These are phyloP conservation scores for Solanum lycopersicoides DNA, from an alignment of 257 asterid species.

Conservation along the genomic window DNA sequence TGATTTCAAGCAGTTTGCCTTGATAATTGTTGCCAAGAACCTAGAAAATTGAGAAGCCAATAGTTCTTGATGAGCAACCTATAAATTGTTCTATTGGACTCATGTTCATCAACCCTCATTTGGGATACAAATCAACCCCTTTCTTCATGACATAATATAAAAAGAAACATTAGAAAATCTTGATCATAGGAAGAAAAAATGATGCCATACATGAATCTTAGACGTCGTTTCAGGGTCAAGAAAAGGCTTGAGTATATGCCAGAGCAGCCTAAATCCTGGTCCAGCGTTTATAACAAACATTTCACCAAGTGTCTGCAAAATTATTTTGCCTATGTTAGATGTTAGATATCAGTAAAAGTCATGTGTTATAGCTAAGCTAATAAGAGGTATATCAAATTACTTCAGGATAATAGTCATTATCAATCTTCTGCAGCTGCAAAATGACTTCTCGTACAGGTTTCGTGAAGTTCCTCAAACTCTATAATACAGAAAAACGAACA, in stretches of 20 bases:
- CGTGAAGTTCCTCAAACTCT: constrained; percentile 34
- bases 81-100: neutral
- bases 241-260: constrained; percentile 51
- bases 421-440: constrained; percentile 41
- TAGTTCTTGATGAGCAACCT: neutral
- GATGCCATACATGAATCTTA: constrained; percentile 37
- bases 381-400: constrained; percentile 10
- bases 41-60: constrained; percentile 9
- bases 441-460: constrained; percentile 44
- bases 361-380: neutral
- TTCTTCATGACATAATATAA: neutral
- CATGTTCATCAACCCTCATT: neutral
- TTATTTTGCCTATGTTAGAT: neutral
- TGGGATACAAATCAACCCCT: neutral
- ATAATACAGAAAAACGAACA: neutral
- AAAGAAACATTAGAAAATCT: neutral
- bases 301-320: constrained; percentile 35
- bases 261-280: constrained; percentile 42
- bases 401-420: constrained; percentile 36
- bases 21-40: constrained; percentile 42
- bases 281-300: constrained; percentile 55
- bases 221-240: constrained; percentile 40
- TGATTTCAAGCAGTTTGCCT: constrained; percentile 41
- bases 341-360: neutral
- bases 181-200: neutral